These are phyloP conservation scores for Aphanomyces euteiches DNA, from an alignment of 352 stramenopile species.

Conservation along the genomic window DNA sequence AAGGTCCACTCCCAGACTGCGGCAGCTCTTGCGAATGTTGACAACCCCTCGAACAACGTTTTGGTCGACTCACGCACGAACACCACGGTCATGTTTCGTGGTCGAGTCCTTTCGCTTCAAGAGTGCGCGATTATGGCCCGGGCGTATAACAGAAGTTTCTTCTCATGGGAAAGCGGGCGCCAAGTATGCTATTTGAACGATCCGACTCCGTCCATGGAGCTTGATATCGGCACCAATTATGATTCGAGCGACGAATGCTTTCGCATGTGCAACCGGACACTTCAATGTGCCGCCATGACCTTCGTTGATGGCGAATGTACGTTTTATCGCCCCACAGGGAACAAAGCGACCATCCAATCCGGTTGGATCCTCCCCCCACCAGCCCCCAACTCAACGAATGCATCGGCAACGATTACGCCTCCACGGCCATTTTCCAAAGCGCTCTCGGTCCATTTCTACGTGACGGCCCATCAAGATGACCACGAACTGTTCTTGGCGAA, in stretches of 20 bases:
- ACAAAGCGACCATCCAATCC: not conserved
- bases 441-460: slow-evolving; percentile 5
- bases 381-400: not conserved
- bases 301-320: not conserved
- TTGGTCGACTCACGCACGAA: too few relatives aligned
- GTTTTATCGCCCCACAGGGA: not conserved
- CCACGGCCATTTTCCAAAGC: not conserved
- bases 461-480: slow-evolving; percentile 28
- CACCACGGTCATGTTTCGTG: not conserved
- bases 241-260: slow-evolving; percentile 11
- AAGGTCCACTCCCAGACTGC: too few relatives aligned
- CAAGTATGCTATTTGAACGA: not conserved
- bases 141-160: not conserved
- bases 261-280: slow-evolving; percentile 1
- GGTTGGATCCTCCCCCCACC: not conserved
- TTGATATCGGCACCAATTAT: slow-evolving; percentile 4
- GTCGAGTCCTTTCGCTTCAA: not conserved
- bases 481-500: slow-evolving; percentile 27
- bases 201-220: slow-evolving; percentile 5
- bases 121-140: not conserved
- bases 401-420: not conserved
- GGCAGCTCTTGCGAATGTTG: too few relatives aligned
- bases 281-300: not conserved
- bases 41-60: too few relatives aligned
- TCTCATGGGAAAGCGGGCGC: not conserved